Evolutionary conservation across 306 rosid genomes (phyloP), one percentile per base, ranked within the genome.

Genomic region (Vigna radiata): DNA sequence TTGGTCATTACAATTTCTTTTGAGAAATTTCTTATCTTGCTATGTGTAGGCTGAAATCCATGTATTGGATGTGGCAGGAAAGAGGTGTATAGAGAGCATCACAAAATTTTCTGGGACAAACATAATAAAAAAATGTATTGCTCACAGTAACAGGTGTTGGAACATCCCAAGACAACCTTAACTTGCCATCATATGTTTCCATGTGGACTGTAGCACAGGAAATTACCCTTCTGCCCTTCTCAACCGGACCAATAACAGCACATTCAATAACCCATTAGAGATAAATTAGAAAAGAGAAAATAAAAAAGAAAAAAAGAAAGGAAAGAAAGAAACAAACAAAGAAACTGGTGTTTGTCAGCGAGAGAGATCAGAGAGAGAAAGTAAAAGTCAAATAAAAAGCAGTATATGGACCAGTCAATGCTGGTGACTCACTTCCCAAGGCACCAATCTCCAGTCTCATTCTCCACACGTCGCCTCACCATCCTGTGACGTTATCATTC

Each of bases 81-180:
- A 14, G 8, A 27, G 19, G 63, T 56, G 63, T n/a, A 23, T 4
- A 31, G 36, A n/a, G 62, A 8, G 62, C 3, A 56, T 56, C 17
- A 60, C 7, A 27, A 60, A 60, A 27, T 60, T 29, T 50, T 7
- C 2, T 17, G 36, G 2, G n/a, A 17, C 39, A 11, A 6, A 33
- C 31, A n/a, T 9, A 16, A 70, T 10, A 33, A 12, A 15, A 15
- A 17, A 29, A 18, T 59, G 25, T 58, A 60, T 60, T 60, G 14
- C 3, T 27, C 33, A 7, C 74, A 27, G 77, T 53, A 71, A 61
- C 53, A 70, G 62, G 73, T 72, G 89, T 69, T 75, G 86, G 87
- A 75, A 82, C 87, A 78, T 61, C 74, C 15, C 70, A 25, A 65
- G 94, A 85, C 91, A 87, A 87, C 90, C 93, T 89, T 85, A 77